Conservation (phyloP, 169 alveolate genomes). For the Plasmodium gonderi region DNA sequence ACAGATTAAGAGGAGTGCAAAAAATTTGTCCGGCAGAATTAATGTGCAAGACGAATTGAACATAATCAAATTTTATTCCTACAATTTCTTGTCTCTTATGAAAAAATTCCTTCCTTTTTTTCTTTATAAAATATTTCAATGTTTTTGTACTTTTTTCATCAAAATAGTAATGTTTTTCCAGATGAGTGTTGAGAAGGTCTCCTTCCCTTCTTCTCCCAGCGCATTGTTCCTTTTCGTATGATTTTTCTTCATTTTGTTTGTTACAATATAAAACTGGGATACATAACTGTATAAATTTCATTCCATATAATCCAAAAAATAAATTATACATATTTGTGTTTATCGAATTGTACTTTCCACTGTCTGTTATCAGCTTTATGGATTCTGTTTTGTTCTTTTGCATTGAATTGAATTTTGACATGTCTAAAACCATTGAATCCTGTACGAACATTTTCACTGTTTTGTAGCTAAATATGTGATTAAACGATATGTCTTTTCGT, state of each 20-base stretch:
- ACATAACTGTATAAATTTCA: conserved; percentile 15
- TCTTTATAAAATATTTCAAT: conserved; percentile 42
- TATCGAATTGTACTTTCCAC: conserved; percentile 9
- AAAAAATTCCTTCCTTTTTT: not conserved
- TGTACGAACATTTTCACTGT: conserved; percentile 7
- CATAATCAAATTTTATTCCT: conserved; percentile 30
- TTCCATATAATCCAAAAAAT: conserved; percentile 67
- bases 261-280: conserved; percentile 48
- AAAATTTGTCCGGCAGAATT: conserved; percentile 54
- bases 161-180: conserved; percentile 42
- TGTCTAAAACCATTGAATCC: conserved; percentile 47
- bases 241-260: not conserved
- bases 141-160: conserved; percentile 30
- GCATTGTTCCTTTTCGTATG: not conserved
- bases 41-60: conserved; percentile 45
- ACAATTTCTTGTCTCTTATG: conserved; percentile 59
- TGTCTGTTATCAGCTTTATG: conserved; percentile 2
- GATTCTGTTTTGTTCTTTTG: conserved; percentile 45
- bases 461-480: conserved; percentile 59
- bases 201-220: not conserved
- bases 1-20: conserved; percentile 48
- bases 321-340: conserved; percentile 66
- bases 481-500: conserved; percentile 9
- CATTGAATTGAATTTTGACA: conserved; percentile 7
- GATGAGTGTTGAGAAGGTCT: not conserved